Base-by-base conservation (phyloP, 768 basidiomycete species). In the Naematelia encephala region DNA sequence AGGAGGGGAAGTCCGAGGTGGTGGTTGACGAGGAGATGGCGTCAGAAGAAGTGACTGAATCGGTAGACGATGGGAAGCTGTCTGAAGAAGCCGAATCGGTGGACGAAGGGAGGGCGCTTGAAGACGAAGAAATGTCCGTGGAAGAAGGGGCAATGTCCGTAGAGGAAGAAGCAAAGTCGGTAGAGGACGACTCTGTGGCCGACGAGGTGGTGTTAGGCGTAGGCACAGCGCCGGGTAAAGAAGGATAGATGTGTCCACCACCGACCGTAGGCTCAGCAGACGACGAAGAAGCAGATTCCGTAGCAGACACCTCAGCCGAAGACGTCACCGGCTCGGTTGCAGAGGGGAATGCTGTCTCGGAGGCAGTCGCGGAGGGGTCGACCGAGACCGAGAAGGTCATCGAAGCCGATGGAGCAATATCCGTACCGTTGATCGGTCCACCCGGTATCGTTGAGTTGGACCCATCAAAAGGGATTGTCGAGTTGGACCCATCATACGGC, bases 121-220 rank as follows among this genome's bases (percentile, higher is more conserved):
- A 49, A 5, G 55, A 44, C 23, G 62, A 59, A 23, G 53, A 2
- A 21, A 54, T n/a, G 26, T 57, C 55, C 39, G 50, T 54, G 45
- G 57, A 27, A 8, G 45, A 10, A 5, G 42, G 11, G 34, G 59
- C 26, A 16, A 26, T 25, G 10, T n/a, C 44, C 16, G 16, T 27
- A 30, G 60, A 55, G 28, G 56, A 51, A 5, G 63, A 23, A 2
- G 45, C 39, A 26, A 45, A 16, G 3, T 30, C 29, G 28, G 44
- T 19, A 5, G 59, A 54, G 43, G 58, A 39, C 19, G 58, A 53
- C 16, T 10, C 47, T 23, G 25, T 29, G 34, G 47, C 54, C n/a
- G 61, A 23, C 39, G 57, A 52, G 22, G 43, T 43, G 43, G 29
- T 52, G 29, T 45, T 51, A 8, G 34, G 8, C 8, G 16, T 16